Evolutionary conservation across 2,329 filamentous ascomycete species (phyloP), one percentile per base, ranked within the genome.

Genomic region (Xylariaceae sp.): DNA sequence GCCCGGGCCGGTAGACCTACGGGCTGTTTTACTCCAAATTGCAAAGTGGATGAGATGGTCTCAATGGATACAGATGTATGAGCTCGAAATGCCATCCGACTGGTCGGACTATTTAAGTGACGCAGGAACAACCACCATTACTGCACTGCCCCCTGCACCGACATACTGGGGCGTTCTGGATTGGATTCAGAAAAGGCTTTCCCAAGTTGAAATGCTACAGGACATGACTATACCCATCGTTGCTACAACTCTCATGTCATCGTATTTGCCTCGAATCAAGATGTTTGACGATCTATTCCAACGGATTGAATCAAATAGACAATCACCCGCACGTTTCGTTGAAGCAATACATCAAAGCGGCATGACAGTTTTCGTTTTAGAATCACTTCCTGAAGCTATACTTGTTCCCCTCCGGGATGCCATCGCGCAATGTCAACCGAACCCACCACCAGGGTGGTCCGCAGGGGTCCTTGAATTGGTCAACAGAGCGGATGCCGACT

Each of bases 311-410:
- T 70, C 74, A 8, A 74, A 75, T 13, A 77, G 75, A 48, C 77
- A 55, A 26, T 63, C 77, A 12, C 76, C 79, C 26, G 74, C 80
- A 5, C 80, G 86, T 58, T 81, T 87, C 58, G 86, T 95, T 2
- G 86, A 94, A 65, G 77, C 86, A 21, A 85, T 96, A 72, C 78
- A 86, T 54, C 75, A 82, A 41, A 85, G 85, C 56, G 85, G 86
- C 0, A 82, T 96, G 44, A 84, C 80, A 6, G 71, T 72, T 9
- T 75, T 80, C 21, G 74, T 92, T 46, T 78, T 97, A 15, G 89
- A 95, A 58, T 91, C 88, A 0, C 75, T 97, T 1, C 92, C 94
- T 1, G 90, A 95, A 69, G 85, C 89, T 22, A 78, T 96, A n/a
- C 80, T 88, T 50, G 82, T 86, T 2, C 87, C 89, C 0, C 76